Base-by-base conservation (phyloP, 169 alveolate species). In the Plasmodium reichenowi region DNA sequence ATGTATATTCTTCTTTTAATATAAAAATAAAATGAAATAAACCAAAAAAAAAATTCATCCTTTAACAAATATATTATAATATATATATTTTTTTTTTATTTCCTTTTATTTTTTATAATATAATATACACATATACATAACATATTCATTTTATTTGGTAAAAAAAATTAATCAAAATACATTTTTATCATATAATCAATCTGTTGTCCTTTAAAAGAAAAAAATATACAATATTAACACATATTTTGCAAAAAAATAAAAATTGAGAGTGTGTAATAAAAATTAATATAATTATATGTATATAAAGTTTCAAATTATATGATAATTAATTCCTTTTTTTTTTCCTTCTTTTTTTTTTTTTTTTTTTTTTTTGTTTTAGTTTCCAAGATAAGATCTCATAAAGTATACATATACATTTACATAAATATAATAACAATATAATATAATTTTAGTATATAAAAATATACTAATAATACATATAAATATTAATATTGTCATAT, bases 361-460 rank as follows among this genome's bases (percentile, higher is more conserved):
- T 54, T 15, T 62, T 24, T 62, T 24, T 24, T 24, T 24, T 1
- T 24, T 24, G 63, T 54, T 62, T 22, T 24, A 62, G 71, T 62
- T 62, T 62, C 45, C 8, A 20, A 62, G 71, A 17, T 24, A 20
- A 62, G 71, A 17, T 24, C 71, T n/a, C 24, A 52, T 52, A 13
- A 13, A 52, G 29, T 24, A 24, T 24, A 24, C 2, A 24, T 52
- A 15, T 52, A 52, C 62, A 52, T 52, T 32, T 32, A 32, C 43
- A 32, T 32, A 32, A 32, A 32, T 32, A 32, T 32, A 32, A 32
- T 32, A 32, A 32, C 43, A 32, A 32, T 32, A 32, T 58, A n/a
- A 32, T 32, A 32, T 32, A 32, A 32, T 32, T 32, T 32, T 29
- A 10, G 48, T 26, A 22, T 63, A 63, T 63, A 63, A 24, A 17